Base-by-base conservation (phyloP, 306 rosid genomes). In the Malus sylvestris region DNA sequence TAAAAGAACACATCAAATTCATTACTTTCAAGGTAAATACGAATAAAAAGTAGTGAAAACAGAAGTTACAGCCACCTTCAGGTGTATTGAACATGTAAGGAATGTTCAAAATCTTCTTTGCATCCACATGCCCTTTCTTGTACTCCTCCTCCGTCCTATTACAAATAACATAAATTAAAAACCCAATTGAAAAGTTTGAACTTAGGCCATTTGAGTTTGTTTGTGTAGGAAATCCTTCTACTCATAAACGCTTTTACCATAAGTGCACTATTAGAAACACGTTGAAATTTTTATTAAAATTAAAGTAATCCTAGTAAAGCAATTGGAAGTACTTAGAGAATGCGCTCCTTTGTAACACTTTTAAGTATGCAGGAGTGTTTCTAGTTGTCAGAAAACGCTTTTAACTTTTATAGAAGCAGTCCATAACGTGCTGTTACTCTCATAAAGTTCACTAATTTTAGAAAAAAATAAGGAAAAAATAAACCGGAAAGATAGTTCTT, bases 91-190 rank as follows among this genome's bases (percentile, higher is more conserved):
- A 69, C 88, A 89, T 53, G 85, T 88, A 92, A 22, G 97, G 99
- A 82, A 92, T 80, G 76, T 95, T 95, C 59, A 88, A 19, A 76
- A 92, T 80, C 83, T 86, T 92, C 23, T 79, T 77, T 72, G 82
- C 84, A 76, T 75, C 92, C 13, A 86, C 91, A 40, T 90, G 87
- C 75, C 97, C 96, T 68, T 85, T 84, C 67, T 71, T 49, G 80
- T 80, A 95, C 85, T 95, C 97, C 79, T 87, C 90, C 78, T 71
- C 91, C 46, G 96, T 95, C 88, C 99, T 92, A 75, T 71, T 19
- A 61, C 72, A 83, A 49, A 64, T 33, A 14, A 27, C 10, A 82
- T 40, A 4, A 40, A 59, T 55, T 74, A 5, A 23, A 46, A 33
- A 19, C 20, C 23, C 57, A 65, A 10, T 20, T 55, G 8, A 27